Evolutionary conservation across 2,329 filamentous ascomycete species (phyloP).

Genomic region (Paradendryphiella salina): DNA sequence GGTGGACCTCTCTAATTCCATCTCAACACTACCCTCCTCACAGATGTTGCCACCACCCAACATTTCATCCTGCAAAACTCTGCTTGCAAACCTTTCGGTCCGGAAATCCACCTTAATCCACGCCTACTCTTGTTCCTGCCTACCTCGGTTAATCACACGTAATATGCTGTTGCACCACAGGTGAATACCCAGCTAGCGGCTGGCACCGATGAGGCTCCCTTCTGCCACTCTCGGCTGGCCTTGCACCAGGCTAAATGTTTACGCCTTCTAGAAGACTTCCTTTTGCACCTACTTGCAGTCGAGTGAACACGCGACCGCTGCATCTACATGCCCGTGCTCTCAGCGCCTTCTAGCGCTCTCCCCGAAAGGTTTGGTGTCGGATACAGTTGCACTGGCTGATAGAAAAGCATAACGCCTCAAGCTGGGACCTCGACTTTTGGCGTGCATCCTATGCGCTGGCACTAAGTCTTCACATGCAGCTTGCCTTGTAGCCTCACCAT

Average conservation of each 20-base stretch:
- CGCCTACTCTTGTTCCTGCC: neutral
- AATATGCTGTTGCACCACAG: constrained; percentile 9
- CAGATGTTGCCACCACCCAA: neutral
- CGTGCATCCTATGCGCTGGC: neutral
- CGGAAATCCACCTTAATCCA: neutral
- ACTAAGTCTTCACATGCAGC: neutral
- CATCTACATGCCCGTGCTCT: neutral
- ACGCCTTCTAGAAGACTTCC: constrained; percentile 21
- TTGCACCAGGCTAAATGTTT: constrained; percentile 6
- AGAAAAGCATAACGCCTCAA: neutral
- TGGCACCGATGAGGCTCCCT: constrained; percentile 1
- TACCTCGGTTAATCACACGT: constrained; percentile 2
- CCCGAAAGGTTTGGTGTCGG: neutral
- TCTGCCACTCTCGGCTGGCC: constrained; percentile 7
- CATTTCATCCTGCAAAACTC: neutral
- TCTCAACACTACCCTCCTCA: neutral
- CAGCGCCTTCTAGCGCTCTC: neutral
- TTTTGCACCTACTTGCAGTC: constrained; percentile 11
- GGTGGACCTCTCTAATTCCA: neutral
- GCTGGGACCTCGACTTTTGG: constrained; percentile 2
- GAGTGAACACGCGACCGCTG: constrained; percentile 5
- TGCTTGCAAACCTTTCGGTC: constrained; percentile 1
- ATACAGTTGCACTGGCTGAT: constrained; percentile 1
- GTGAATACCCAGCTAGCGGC: constrained; percentile 7
- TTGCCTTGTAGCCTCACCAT: neutral